Percentiles rank a stretch among this genome's conserved stretches.
Conservation (phyloP, 306 rosid genomes). For the Ammopiptanthus mongolicus region DNA sequence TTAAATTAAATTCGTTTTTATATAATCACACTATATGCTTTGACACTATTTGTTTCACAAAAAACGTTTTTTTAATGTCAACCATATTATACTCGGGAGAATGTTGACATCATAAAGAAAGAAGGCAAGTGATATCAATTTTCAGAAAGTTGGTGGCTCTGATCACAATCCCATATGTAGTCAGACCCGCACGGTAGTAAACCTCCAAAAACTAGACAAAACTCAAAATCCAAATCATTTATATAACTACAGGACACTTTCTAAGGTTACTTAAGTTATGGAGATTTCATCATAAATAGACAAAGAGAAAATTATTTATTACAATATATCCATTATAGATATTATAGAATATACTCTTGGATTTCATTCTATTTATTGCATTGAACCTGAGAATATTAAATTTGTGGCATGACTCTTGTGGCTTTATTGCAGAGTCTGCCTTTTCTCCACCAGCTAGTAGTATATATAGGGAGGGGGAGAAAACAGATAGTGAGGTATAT, state of each 20-base stretch:
- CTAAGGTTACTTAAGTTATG: background rate
- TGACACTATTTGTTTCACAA: too few relatives aligned
- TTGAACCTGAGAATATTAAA: slow-evolving; percentile 20
- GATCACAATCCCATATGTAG: background rate
- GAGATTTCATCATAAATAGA: background rate
- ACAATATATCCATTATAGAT: background rate
- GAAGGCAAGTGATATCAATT: background rate
- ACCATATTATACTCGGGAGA: background rate
- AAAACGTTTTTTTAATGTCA: background rate
- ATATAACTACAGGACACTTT: background rate
- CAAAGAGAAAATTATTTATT: background rate
- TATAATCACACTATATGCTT: too few relatives aligned
- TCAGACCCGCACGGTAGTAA: background rate
- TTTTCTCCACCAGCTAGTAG: slow-evolving; percentile 4
- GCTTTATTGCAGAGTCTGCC: slow-evolving; percentile 9
- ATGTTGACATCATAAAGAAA: slow-evolving; percentile 15
- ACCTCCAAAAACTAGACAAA: background rate
- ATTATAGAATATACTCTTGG: slow-evolving; percentile 16
- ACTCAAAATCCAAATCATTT: background rate
- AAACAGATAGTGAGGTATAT: background rate
- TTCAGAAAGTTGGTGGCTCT: slow-evolving; percentile 4
- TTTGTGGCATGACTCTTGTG: slow-evolving; percentile 60
- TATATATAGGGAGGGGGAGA: background rate
- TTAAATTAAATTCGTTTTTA: too few relatives aligned
- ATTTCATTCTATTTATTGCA: slow-evolving; percentile 46